Conservation (phyloP, 2,329 filamentous ascomycete species). For the Gnomoniopsis smithogilvyi region DNA sequence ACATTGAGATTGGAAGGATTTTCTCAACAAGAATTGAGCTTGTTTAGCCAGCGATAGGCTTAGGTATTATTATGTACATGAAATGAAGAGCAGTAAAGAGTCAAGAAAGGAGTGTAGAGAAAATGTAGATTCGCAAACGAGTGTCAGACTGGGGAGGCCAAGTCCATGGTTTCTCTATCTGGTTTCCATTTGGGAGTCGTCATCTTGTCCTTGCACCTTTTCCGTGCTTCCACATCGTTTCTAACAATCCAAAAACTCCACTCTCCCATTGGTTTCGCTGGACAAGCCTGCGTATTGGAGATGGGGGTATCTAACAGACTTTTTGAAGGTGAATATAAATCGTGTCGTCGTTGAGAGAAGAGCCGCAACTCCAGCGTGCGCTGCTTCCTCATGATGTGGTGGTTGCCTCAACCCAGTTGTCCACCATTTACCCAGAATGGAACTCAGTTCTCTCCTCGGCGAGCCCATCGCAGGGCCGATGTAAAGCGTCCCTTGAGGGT, state of each 20-base stretch:
- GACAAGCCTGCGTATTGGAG: conserved; percentile 3
- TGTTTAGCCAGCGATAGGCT: not conserved
- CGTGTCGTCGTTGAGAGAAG: conserved; percentile 16
- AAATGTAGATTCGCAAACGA: conserved; percentile 9
- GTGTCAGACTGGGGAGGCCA: conserved; percentile 5
- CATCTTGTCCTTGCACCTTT: conserved; percentile 4
- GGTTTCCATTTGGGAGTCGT: conserved; percentile 12
- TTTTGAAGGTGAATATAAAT: conserved; percentile 6
- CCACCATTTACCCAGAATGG: conserved; percentile 1
- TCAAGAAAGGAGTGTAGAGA: conserved; percentile 14
- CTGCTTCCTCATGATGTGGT: conserved; percentile 4
- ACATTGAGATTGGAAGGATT: not conserved
- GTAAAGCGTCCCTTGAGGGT: conserved; percentile 2
- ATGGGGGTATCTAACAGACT: conserved; percentile 13
- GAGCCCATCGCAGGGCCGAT: conserved; percentile 6
- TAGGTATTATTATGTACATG: conserved; percentile 8
- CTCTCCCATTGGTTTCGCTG: conserved; percentile 10
- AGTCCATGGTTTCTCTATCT: conserved; percentile 9
- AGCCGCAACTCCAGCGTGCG: conserved; percentile 18
- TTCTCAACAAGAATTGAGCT: not conserved
- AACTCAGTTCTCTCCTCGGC: not conserved
- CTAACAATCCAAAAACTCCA: conserved; percentile 10
- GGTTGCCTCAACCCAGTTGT: not conserved
- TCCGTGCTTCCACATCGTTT: not conserved
- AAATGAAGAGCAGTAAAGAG: conserved; percentile 5